phyloP scores from a whole-genome alignment of 2,329 filamentous ascomycete genomes.

The Monosporascus cannonballus region DNA sequence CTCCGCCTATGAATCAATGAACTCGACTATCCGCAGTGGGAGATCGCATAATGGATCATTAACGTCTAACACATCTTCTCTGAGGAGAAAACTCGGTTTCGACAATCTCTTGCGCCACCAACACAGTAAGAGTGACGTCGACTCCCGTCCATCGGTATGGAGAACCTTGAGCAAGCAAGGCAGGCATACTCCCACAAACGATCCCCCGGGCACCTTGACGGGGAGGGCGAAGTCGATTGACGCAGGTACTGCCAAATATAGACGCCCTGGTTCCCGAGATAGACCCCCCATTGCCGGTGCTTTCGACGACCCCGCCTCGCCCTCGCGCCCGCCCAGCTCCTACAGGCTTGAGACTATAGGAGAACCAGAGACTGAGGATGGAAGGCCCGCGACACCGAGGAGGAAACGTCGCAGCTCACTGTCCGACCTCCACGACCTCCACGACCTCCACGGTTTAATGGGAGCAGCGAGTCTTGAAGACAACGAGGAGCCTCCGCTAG shows the following conservation, averaged over 20 bases:
- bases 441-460: conserved; percentile 62
- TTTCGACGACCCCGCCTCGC: conserved; percentile 44
- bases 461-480: conserved; percentile 49
- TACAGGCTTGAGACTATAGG: conserved; percentile 55
- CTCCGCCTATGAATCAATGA: conserved; percentile 52
- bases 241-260: conserved; percentile 42
- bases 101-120: conserved; percentile 71
- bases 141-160: conserved; percentile 72
- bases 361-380: conserved; percentile 43
- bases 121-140: conserved; percentile 67
- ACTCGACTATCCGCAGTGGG: conserved; percentile 49
- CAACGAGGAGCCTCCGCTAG: conserved; percentile 28
- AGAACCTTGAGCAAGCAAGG: conserved; percentile 80
- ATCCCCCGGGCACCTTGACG: conserved; percentile 44
- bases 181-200: conserved; percentile 48
- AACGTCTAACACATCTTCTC: conserved; percentile 79
- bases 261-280: conserved; percentile 52
- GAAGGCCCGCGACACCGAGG: conserved; percentile 39
- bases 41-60: conserved; percentile 67
- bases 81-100: conserved; percentile 79
- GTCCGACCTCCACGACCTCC: conserved; percentile 82
- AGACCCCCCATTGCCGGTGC: conserved; percentile 55
- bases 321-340: conserved; percentile 49
- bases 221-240: conserved; percentile 67
- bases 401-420: conserved; percentile 89